Evolutionary conservation across 305 asterid genomes (phyloP).

Genomic region (Petunia hybrid): DNA sequence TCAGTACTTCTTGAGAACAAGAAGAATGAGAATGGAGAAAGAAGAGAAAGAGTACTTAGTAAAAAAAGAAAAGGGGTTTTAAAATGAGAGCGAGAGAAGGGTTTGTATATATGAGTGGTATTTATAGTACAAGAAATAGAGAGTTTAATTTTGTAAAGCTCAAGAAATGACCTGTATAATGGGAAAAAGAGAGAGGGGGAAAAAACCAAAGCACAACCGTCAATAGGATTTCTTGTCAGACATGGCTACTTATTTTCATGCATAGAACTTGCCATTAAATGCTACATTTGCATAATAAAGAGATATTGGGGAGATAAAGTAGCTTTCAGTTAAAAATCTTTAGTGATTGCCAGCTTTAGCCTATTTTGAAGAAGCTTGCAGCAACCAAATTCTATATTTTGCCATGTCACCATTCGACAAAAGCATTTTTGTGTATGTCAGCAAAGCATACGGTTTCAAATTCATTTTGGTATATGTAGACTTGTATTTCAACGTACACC

Average conservation of each 20-base stretch:
- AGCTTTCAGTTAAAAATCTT: slow-evolving; percentile 56
- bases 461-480: not conserved
- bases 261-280: slow-evolving; percentile 43
- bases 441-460: slow-evolving; percentile 29
- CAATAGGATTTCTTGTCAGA: slow-evolving; percentile 39
- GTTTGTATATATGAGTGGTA: not conserved
- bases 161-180: slow-evolving; percentile 29
- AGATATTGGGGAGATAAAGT: slow-evolving; percentile 49
- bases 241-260: slow-evolving; percentile 59
- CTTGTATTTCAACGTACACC: not conserved
- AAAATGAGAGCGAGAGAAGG: slow-evolving; percentile 23
- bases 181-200: not conserved
- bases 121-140: slow-evolving; percentile 23
- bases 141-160: slow-evolving; percentile 14
- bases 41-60: not conserved
- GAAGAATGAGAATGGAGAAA: slow-evolving; percentile 23
- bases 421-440: slow-evolving; percentile 19
- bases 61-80: not conserved
- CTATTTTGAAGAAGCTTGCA: slow-evolving; percentile 42
- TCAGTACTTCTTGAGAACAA: slow-evolving; percentile 33
- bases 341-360: slow-evolving; percentile 55
- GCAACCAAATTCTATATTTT: slow-evolving; percentile 50
- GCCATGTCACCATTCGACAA: slow-evolving; percentile 20
- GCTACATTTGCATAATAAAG: slow-evolving; percentile 33
- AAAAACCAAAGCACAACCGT: slow-evolving; percentile 27